A percentile compares a stretch with the other conserved stretches of the same genome.
phyloP scores from a whole-genome alignment of 352 stramenopile species.

The Phytopythium vexans region DNA sequence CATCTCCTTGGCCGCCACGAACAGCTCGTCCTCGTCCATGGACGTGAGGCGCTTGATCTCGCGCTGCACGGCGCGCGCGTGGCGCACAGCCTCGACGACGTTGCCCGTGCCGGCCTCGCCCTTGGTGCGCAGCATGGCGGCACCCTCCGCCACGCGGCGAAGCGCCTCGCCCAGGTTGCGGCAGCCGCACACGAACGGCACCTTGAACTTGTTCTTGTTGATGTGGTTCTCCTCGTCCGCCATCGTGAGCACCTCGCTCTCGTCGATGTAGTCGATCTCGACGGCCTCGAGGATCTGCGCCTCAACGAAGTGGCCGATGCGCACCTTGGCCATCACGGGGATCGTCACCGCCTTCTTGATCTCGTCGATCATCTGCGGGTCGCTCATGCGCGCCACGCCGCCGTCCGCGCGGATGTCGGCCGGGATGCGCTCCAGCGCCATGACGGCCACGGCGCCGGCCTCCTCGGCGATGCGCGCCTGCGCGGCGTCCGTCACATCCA shows the following conservation, averaged over 20 bases:
- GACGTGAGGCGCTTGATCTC: conserved; percentile 90
- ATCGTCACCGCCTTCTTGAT: conserved; percentile 99
- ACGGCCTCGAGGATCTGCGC: conserved; percentile 97
- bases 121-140: conserved; percentile 98
- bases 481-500: conserved; percentile 92
- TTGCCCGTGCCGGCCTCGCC: conserved; percentile 98
- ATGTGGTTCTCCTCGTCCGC: conserved; percentile 98
- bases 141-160: conserved; percentile 93
- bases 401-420: conserved; percentile 96
- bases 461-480: conserved; percentile 97
- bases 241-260: conserved; percentile 98
- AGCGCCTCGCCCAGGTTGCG: conserved; percentile 97
- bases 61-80: conserved; percentile 90
- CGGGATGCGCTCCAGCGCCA: conserved; percentile 98
- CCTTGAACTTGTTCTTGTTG: conserved; percentile 96
- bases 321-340: conserved; percentile 98
- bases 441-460: conserved; percentile 96
- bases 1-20: conserved; percentile 96
- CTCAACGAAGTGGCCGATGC: conserved; percentile 99
- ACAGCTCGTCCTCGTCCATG: conserved; percentile 98
- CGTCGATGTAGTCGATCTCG: conserved; percentile 99
- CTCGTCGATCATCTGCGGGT: conserved; percentile 96
- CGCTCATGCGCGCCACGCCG: conserved; percentile 96
- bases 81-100: conserved; percentile 97
- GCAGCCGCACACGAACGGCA: conserved; percentile 98